Evolutionary conservation across 1,284 basidiomycete species (phyloP).

Genomic region (Austroboletus niveus): DNA sequence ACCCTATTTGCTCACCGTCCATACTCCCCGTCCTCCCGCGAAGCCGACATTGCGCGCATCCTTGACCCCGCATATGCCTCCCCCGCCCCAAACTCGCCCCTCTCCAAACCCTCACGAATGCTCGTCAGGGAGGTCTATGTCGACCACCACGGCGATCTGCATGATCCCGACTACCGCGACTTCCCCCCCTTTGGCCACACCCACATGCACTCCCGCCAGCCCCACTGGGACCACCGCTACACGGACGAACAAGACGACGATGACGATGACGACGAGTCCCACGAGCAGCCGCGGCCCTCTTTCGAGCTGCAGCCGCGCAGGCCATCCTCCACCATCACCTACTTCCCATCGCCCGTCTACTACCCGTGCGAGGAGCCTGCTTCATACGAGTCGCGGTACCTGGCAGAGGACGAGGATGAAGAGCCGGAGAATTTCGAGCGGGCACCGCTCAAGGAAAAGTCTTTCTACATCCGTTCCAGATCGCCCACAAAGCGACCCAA

Average conservation of each 20-base stretch:
- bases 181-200: slow-evolving; percentile 44
- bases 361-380: slow-evolving; percentile 33
- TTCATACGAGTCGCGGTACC: slow-evolving; percentile 32
- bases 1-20: slow-evolving; percentile 16
- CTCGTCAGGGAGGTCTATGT: slow-evolving; percentile 45
- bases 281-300: slow-evolving; percentile 12
- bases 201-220: slow-evolving; percentile 20
- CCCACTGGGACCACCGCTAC: slow-evolving; percentile 23
- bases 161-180: slow-evolving; percentile 67
- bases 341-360: slow-evolving; percentile 20
- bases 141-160: slow-evolving; percentile 59
- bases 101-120: slow-evolving; percentile 25
- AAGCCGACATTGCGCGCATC: slow-evolving; percentile 54
- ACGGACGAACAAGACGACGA: slow-evolving; percentile 31
- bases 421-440: slow-evolving; percentile 22
- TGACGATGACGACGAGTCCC: slow-evolving; percentile 29
- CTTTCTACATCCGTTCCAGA: slow-evolving; percentile 14
- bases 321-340: slow-evolving; percentile 23
- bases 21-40: slow-evolving; percentile 32
- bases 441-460: slow-evolving; percentile 30
- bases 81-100: slow-evolving; percentile 30
- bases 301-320: slow-evolving; percentile 22
- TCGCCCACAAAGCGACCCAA: slow-evolving; percentile 19
- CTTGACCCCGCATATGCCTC: slow-evolving; percentile 63
- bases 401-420: slow-evolving; percentile 31